phyloP scores from a whole-genome alignment of 164 flowering plant species.

The Magnolia changhungtana region DNA sequence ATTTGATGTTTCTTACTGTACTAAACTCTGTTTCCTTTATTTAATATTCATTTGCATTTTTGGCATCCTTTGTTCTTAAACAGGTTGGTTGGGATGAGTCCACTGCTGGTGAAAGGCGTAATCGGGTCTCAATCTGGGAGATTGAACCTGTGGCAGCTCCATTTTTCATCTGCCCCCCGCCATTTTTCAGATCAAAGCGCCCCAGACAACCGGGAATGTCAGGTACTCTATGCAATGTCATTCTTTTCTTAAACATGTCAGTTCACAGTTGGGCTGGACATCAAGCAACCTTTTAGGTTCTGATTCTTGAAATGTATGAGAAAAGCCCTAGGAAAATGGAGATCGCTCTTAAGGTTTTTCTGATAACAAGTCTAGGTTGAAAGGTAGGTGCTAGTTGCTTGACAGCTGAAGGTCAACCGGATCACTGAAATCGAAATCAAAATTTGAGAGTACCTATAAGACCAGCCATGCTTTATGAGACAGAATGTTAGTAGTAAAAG shows the following conservation, averaged over 20 bases:
- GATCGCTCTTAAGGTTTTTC: too few relatives aligned
- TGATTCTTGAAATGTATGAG: neutral
- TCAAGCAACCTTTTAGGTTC: neutral
- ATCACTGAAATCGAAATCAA: too few relatives aligned
- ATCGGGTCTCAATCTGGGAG: constrained; percentile 95
- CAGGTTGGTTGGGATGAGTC: constrained; percentile 99
- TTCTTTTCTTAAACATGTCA: neutral
- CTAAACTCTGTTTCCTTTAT: neutral
- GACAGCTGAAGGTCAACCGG: too few relatives aligned
- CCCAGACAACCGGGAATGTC: constrained; percentile 93
- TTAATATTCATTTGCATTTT: neutral
- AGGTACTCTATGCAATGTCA: constrained; percentile 34
- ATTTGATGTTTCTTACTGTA: neutral
- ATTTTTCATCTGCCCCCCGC: constrained; percentile 90
- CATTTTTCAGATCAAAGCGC: constrained; percentile 86
- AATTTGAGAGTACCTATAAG: too few relatives aligned
- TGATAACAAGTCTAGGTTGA: too few relatives aligned
- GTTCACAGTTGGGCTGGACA: neutral
- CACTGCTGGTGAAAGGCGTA: constrained; percentile 85
- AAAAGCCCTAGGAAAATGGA: neutral
- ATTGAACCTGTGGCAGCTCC: constrained; percentile 98
- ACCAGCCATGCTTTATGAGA: too few relatives aligned
- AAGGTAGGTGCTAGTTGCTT: too few relatives aligned
- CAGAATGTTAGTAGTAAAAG: too few relatives aligned
- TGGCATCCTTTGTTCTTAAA: constrained; percentile 1